Evolutionary conservation across 2,329 filamentous ascomycete species (phyloP).

Genomic region (Zymoseptoria passerinii): DNA sequence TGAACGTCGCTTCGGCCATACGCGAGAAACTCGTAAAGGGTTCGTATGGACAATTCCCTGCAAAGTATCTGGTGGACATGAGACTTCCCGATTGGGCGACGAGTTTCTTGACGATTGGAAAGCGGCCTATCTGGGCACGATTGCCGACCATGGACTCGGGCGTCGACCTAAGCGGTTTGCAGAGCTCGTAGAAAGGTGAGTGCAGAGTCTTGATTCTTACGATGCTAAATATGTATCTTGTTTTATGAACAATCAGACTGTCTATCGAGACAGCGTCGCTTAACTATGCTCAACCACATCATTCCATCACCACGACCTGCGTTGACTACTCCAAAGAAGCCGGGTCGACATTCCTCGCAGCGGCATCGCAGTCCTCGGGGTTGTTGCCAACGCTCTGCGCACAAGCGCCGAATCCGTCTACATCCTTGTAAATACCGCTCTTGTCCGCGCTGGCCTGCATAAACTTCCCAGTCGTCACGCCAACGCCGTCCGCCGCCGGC

Average conservation of each 20-base stretch:
- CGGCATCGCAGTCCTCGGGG: slow-evolving; percentile 18
- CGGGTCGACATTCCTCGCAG: slow-evolving; percentile 13
- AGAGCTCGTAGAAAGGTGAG: too few relatives aligned
- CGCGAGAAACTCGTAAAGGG: background rate
- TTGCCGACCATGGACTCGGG: background rate
- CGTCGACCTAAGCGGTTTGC: background rate
- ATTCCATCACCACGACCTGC: background rate
- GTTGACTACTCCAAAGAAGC: slow-evolving; percentile 5
- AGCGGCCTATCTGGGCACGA: background rate
- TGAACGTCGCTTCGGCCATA: background rate
- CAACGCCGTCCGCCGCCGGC: slow-evolving; percentile 14
- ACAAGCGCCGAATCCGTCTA: slow-evolving; percentile 17
- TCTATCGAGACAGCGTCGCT: background rate
- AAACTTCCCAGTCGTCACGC: slow-evolving; percentile 6
- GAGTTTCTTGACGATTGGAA: background rate
- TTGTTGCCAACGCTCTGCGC: slow-evolving; percentile 20
- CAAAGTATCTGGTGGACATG: background rate
- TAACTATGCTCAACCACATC: background rate
- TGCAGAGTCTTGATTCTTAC: too few relatives aligned
- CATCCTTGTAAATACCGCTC: slow-evolving; percentile 12
- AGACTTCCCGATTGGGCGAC: background rate
- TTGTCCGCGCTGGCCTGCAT: slow-evolving; percentile 16
- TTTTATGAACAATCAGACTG: too few relatives aligned
- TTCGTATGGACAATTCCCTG: background rate
- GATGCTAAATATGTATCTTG: too few relatives aligned